These are phyloP conservation scores for Melaleuca alternifolia DNA, from an alignment of 345 rosid genomes.

Conservation along the genomic window DNA sequence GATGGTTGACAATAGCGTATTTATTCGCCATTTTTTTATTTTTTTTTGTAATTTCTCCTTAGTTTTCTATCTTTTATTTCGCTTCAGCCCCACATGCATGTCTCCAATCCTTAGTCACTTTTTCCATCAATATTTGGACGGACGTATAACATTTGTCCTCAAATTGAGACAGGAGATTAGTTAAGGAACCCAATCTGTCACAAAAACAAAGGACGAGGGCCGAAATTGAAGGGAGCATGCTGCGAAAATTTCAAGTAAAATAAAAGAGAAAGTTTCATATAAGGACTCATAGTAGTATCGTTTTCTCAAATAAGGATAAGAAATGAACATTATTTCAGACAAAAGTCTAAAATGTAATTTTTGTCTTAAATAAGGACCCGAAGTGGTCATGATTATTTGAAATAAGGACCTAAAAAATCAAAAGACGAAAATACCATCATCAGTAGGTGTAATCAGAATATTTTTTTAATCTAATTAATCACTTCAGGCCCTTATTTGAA, in stretches of 20 bases:
- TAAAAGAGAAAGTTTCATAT: neutral
- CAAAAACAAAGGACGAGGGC: neutral
- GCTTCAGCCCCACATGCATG: neutral
- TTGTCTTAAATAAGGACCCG: no score
- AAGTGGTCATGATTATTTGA: no score
- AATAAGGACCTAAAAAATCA: no score
- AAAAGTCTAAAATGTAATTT: no score
- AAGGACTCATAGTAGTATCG: no score
- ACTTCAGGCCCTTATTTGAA: no score
- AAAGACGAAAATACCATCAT: no score
- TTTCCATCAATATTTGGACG: neutral
- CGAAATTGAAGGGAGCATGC: neutral
- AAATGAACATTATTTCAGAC: no score
- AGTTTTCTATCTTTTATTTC: neutral
- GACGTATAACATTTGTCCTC: neutral
- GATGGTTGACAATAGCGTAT: neutral
- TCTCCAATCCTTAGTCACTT: neutral
- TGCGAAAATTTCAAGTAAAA: neutral
- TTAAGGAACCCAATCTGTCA: neutral
- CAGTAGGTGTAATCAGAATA: no score
- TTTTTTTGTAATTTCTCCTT: neutral
- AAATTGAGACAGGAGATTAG: neutral
- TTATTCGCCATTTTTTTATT: rapidly evolving
- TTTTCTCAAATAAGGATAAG: no score
- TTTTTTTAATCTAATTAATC: no score